Evolutionary conservation across 805 yeast genomes (phyloP), one percentile per base, ranked within the genome.

Genomic region (Kuraishia floccosa): DNA sequence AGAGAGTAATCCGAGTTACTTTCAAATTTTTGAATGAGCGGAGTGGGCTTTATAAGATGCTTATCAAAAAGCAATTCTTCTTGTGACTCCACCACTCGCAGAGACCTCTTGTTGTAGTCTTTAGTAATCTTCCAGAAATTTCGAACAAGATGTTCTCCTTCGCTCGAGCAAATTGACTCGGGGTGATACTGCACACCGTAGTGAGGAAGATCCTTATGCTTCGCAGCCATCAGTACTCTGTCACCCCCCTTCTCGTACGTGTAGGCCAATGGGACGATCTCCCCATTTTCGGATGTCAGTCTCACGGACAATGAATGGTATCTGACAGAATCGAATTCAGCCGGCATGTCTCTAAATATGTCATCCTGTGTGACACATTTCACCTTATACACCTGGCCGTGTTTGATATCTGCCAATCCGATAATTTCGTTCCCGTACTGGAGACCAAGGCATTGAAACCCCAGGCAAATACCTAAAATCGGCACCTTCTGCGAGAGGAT

Each of bases 131-230:
- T 19, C 63, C 78, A 72, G 48, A 89, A 89, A 46, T 81, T 82
- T 7, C 42, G 39, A 4, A 87, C 51, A 31, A 91, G 49, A 8
- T 49, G 43, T 2, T 47, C 62, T 2, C 98, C 98, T 28, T 56
- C 43, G 10, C 63, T 58, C 0, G 96, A 85, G 43, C 95, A 84
- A 24, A 89, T 73, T 1, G 96, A 85, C 47, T 91, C 99, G 0
- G 98, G 98, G 46, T 91, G 99, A 46, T 87, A 93, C 46, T 91
- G 99, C 2, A 91, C 96, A 1, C 95, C 98, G 50, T 63, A 89
- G 58, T 80, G 81, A 0, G 96, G 96, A 14, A 57, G 53, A 0
- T 23, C 13, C 0, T 30, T 40, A 44, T 83, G 87, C 45, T 58
- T 67, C 0, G 68, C 91, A 1, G 94, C 95, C 99, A 91, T 91